Conservation (phyloP, 1,284 basidiomycete genomes). For the Spongiforma sp. region DNA sequence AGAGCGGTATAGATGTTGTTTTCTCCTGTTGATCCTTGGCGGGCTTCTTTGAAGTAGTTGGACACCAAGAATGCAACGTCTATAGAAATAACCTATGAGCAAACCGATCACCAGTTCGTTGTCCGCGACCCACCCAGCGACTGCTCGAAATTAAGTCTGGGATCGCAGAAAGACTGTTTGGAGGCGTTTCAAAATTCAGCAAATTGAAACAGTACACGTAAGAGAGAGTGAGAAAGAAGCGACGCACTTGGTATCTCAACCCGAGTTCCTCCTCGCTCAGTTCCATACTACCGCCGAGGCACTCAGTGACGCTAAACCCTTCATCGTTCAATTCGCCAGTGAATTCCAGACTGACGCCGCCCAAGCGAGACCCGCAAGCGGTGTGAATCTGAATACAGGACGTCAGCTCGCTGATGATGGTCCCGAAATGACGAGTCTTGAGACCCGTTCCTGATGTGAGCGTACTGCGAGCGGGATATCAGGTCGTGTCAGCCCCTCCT, state of each 20-base stretch:
- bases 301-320: constrained; percentile 92
- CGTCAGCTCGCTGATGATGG: constrained; percentile 90
- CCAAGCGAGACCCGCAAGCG: constrained; percentile 72
- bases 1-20: constrained; percentile 37
- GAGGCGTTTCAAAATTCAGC: not conserved
- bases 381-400: constrained; percentile 84
- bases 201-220: no score
- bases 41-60: constrained; percentile 75
- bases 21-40: constrained; percentile 41
- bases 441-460: constrained; percentile 77
- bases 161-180: constrained; percentile 76
- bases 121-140: constrained; percentile 62
- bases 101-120: not conserved
- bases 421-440: constrained; percentile 91
- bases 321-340: constrained; percentile 95
- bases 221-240: not conserved
- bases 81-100: constrained; percentile 30
- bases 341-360: constrained; percentile 97
- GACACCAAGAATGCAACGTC: constrained; percentile 83
- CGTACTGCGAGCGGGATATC: constrained; percentile 59
- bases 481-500: no score
- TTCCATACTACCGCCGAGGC: constrained; percentile 84
- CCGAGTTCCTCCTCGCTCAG: constrained; percentile 74
- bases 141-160: constrained; percentile 83
- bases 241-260: constrained; percentile 72